Conservation (phyloP, 192 early-diverging fungal species). For the Umbelopsis sp. region DNA sequence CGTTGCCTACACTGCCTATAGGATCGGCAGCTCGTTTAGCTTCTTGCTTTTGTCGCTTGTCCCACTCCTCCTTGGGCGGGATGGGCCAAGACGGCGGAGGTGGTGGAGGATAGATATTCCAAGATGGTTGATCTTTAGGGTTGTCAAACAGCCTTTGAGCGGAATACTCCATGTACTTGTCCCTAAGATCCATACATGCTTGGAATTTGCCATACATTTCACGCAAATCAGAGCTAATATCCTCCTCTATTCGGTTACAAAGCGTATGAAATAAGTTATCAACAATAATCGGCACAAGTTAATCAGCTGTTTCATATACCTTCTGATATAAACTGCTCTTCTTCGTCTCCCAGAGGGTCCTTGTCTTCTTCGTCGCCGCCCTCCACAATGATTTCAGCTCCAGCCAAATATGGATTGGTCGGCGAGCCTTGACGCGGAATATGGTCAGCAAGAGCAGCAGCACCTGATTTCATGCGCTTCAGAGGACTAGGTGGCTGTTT, state of each 20-base stretch:
- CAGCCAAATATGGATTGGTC: constrained; percentile 15
- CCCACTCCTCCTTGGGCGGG: constrained; percentile 1
- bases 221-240: constrained; percentile 59
- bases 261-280: neutral
- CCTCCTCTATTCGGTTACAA: constrained; percentile 41
- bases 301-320: neutral
- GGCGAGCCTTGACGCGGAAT: constrained; percentile 16
- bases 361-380: neutral
- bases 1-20: constrained; percentile 33
- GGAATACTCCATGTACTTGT: constrained; percentile 78
- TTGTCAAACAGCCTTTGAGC: constrained; percentile 81
- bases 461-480: neutral
- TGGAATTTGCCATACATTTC: constrained; percentile 62
- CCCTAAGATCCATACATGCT: constrained; percentile 73
- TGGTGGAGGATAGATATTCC: constrained; percentile 82
- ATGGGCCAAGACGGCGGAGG: constrained; percentile 70
- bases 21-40: constrained; percentile 21
- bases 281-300: neutral
- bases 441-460: constrained; percentile 17
- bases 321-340: constrained; percentile 3
- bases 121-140: constrained; percentile 73
- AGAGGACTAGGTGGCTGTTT: neutral
- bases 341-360: neutral
- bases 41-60: constrained; percentile 8
- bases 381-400: constrained; percentile 3